Base-by-base conservation (phyloP, 2,329 filamentous ascomycete genomes). In the Phyllosticta citrichinensis region DNA sequence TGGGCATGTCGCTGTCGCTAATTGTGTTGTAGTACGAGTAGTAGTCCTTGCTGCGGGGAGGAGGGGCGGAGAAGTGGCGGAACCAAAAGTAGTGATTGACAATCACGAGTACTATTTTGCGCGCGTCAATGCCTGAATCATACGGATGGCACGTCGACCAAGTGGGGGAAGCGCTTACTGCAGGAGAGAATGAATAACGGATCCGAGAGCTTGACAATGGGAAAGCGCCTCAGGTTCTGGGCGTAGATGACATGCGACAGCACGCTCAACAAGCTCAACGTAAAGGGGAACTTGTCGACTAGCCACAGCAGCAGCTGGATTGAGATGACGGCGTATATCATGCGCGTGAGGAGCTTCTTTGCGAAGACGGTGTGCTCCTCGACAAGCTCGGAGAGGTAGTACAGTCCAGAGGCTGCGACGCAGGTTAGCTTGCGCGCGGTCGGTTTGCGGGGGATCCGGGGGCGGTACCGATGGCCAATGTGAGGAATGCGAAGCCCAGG, bases 1-100 rank as follows among this genome's bases (percentile, higher is more conserved):
- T 87, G 0, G 94, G 94, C 53, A 91, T 80, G 11, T 77, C 70
- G 3, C 77, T 78, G 65, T 89, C 84, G 70, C 88, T 87, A 70
- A 83, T 81, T 59, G 84, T 82, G 3, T 81, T 68, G 58, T 70
- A 78, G 68, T 82, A 79, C 61, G 81, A 75, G 74, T 86, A 84
- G 2, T 84, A 68, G 56, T 65, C 75, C 55, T 81, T 74, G 64
- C 87, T 82, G 60, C 68, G 66, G 17, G 67, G 55, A 2, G 75
- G 74, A 12, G 81, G 79, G 60, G 80, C 76, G 62, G 88, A 93
- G 75, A 99, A 99, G 76, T 97, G 87, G 61, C 84, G 84, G 80
- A 99, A 97, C 93, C 94, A 99, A 57, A 96, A 80, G 76, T 91
- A 97, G 74, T 99, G 94, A 74, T 99, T 96, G 40, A 88, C 68